phyloP scores from a whole-genome alignment of 306 rosid genomes.

The Sesbania bispinosa region DNA sequence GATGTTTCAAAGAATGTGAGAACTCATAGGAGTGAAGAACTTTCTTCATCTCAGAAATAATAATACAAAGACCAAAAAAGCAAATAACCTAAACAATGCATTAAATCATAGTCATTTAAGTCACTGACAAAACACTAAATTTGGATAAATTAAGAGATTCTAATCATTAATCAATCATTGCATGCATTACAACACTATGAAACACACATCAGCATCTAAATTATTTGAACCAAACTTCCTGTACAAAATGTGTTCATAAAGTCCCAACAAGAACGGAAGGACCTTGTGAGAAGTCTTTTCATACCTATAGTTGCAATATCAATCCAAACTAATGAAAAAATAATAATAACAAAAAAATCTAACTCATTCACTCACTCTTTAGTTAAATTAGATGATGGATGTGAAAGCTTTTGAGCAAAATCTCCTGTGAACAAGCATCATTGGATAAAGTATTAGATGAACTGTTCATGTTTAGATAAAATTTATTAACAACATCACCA shows the following conservation, averaged over 20 bases:
- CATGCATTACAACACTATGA: not conserved
- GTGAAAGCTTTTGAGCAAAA: slow-evolving; percentile 79
- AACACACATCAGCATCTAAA: not conserved
- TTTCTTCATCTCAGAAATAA: slow-evolving; percentile 18
- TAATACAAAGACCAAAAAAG: not conserved
- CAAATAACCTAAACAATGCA: not conserved
- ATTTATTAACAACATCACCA: not conserved
- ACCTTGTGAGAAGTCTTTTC: not conserved
- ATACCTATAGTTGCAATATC: not conserved
- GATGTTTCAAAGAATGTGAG: slow-evolving; percentile 19
- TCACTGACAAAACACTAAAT: not conserved
- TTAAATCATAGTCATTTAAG: not conserved
- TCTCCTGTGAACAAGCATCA: slow-evolving; percentile 50
- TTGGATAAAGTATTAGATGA: slow-evolving; percentile 25
- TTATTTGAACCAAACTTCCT: not conserved
- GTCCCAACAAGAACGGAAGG: not conserved
- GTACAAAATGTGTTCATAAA: not conserved
- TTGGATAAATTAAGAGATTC: not conserved
- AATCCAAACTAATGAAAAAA: slow-evolving; percentile 9
- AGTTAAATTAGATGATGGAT: slow-evolving; percentile 79
- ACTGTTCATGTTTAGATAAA: not conserved
- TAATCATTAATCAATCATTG: not conserved
- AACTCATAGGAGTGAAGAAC: not conserved
- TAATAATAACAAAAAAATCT: not conserved
- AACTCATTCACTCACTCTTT: slow-evolving; percentile 68